A percentile compares a stretch with the other conserved stretches of the same genome.
phyloP scores from a whole-genome alignment of 1,284 basidiomycete species.

The Sporisorium sorghi region DNA sequence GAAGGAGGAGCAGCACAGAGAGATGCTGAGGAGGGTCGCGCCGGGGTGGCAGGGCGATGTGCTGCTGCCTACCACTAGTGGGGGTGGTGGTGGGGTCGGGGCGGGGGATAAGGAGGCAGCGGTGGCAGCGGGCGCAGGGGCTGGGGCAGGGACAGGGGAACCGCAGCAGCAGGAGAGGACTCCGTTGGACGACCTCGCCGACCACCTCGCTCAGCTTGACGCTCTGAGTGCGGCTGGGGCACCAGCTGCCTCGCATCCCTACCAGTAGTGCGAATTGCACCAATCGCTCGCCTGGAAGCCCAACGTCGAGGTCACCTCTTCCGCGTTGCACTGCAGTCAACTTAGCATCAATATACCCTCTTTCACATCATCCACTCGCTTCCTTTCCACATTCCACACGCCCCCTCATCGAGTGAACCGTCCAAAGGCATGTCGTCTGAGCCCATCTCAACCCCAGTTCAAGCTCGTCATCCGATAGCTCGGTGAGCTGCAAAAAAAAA shows the following conservation, averaged over 20 bases:
- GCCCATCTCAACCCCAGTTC: too few species aligned
- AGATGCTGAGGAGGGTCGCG: constrained; percentile 32
- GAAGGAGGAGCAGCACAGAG: constrained; percentile 19
- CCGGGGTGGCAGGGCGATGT: constrained; percentile 38
- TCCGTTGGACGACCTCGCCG: constrained; percentile 45
- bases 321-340: too few species aligned
- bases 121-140: not conserved
- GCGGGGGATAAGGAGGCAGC: not conserved
- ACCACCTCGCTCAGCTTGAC: constrained; percentile 49
- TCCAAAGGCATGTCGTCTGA: too few species aligned
- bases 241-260: not conserved
- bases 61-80: constrained; percentile 25
- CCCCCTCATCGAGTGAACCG: not conserved
- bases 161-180: constrained; percentile 27
- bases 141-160: not conserved
- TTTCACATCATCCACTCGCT: not conserved
- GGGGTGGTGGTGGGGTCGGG: not conserved
- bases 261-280: not conserved
- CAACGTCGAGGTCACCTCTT: too few species aligned
- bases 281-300: too few species aligned
- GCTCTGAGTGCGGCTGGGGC: constrained; percentile 10
- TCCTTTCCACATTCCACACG: not conserved
- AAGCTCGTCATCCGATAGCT: too few species aligned
- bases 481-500: constrained; percentile 5
- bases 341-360: not conserved